A percentile compares a stretch with the other conserved stretches of the same genome.
These are phyloP conservation scores for Cercophora scortea DNA, from an alignment of 495 filamentous ascomycete genomes.

Conservation along the genomic window DNA sequence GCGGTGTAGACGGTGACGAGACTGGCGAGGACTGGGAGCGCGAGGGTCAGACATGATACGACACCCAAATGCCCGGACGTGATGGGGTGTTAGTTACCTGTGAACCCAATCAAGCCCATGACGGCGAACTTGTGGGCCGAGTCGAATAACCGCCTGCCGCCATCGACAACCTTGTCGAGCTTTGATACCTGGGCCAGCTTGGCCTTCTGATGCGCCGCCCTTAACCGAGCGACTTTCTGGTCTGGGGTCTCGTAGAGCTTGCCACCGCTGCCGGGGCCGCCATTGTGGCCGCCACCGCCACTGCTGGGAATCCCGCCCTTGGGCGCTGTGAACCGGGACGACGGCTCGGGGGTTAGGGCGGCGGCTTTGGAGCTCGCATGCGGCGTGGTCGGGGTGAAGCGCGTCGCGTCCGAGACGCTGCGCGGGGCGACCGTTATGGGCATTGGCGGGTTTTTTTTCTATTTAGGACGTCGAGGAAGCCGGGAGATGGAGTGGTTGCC, in stretches of 20 bases:
- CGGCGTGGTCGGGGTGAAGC: slow-evolving; percentile 88
- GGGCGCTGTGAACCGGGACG: slow-evolving; percentile 52
- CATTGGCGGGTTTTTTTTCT: slow-evolving; percentile 2
- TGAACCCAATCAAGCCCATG: slow-evolving; percentile 65
- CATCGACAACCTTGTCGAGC: slow-evolving; percentile 62
- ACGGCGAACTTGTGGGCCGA: slow-evolving; percentile 73
- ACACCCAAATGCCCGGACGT: too few relatives aligned
- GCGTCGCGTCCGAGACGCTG: slow-evolving; percentile 85
- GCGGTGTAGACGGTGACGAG: slow-evolving; percentile 73
- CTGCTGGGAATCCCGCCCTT: slow-evolving; percentile 8
- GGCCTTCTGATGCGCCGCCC: slow-evolving; percentile 68
- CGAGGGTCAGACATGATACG: neutral
- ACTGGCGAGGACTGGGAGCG: slow-evolving; percentile 54
- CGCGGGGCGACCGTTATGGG: slow-evolving; percentile 54
- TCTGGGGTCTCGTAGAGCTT: slow-evolving; percentile 64
- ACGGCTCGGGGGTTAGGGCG: neutral
- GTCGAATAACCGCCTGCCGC: slow-evolving; percentile 70
- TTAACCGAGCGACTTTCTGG: slow-evolving; percentile 79
- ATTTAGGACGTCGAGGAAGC: neutral
- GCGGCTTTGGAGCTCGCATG: slow-evolving; percentile 69
- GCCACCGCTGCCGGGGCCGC: slow-evolving; percentile 10
- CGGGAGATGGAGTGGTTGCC: neutral
- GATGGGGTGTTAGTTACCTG: slow-evolving; percentile 48
- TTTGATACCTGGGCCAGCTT: slow-evolving; percentile 54
- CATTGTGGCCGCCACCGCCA: slow-evolving; percentile 13